A percentile compares a stretch with the other conserved stretches of the same genome.
Conservation (phyloP, 2,329 filamentous ascomycete genomes). For the Mycosphaerella arachidis region DNA sequence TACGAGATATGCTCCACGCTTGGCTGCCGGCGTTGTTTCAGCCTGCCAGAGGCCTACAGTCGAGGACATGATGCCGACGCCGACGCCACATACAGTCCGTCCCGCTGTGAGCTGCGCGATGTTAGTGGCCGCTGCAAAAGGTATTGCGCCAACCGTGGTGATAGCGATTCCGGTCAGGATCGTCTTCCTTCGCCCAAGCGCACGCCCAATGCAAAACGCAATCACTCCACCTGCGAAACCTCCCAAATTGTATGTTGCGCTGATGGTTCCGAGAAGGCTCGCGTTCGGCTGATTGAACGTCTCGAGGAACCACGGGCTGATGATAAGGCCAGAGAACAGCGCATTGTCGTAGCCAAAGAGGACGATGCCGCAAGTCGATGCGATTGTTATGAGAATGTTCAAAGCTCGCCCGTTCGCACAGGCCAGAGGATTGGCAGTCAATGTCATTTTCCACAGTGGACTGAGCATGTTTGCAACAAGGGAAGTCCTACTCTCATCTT, state of each 20-base stretch:
- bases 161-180: conserved; percentile 40
- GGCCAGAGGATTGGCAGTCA: conserved; percentile 4
- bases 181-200: conserved; percentile 39
- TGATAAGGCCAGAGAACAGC: conserved; percentile 10
- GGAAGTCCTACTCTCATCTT: no score
- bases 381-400: conserved; percentile 11
- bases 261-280: conserved; percentile 4
- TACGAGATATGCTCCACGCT: conserved; percentile 56
- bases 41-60: conserved; percentile 10
- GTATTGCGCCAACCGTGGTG: conserved; percentile 41
- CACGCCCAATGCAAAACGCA: conserved; percentile 9
- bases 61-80: conserved; percentile 3
- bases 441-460: background rate
- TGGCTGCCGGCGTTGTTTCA: conserved; percentile 54
- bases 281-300: conserved; percentile 5
- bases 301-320: conserved; percentile 9
- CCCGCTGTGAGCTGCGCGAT: conserved; percentile 51
- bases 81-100: conserved; percentile 45
- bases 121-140: conserved; percentile 35
- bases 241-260: conserved; percentile 9
- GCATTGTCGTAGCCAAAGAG: conserved; percentile 13
- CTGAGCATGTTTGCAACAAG: background rate
- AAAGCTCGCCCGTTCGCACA: conserved; percentile 2
- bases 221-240: conserved; percentile 8
- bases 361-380: conserved; percentile 11